phyloP scores from a whole-genome alignment of 371 early-diverging fungal genomes.

The Haplosporangium sp. region DNA sequence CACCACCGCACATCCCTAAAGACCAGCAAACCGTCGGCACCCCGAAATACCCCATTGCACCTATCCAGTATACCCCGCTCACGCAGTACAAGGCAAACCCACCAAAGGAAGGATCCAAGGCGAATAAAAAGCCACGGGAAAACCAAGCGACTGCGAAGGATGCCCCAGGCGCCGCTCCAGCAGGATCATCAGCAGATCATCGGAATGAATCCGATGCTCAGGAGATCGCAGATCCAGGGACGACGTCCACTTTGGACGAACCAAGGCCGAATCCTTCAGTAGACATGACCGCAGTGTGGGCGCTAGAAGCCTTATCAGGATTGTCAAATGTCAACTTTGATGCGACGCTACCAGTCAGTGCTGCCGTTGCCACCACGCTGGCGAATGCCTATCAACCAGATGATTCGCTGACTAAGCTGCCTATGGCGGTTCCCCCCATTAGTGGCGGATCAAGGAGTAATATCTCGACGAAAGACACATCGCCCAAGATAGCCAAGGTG shows the following conservation, averaged over 20 bases:
- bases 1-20: constrained; percentile 6
- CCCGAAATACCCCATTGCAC: constrained; percentile 32
- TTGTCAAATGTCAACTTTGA: constrained; percentile 42
- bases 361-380: constrained; percentile 28
- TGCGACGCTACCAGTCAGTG: constrained; percentile 23
- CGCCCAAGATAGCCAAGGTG: constrained; percentile 16
- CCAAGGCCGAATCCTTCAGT: background rate
- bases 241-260: no score
- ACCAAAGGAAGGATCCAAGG: constrained; percentile 18
- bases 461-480: constrained; percentile 7
- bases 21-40: constrained; percentile 14
- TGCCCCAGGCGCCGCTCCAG: background rate
- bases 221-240: background rate
- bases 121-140: constrained; percentile 30
- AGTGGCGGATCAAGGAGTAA: constrained; percentile 22
- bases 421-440: constrained; percentile 30
- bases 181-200: background rate
- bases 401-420: constrained; percentile 3
- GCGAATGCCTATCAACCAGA: constrained; percentile 12
- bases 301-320: constrained; percentile 38
- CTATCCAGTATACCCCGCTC: constrained; percentile 53
- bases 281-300: constrained; percentile 35
- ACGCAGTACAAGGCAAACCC: constrained; percentile 51
- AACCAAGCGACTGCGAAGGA: constrained; percentile 16
- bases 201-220: background rate